Evolutionary conservation across 441 rosid genomes (phyloP), one percentile per base, ranked within the genome.

Genomic region (Monsonia emarginata): DNA sequence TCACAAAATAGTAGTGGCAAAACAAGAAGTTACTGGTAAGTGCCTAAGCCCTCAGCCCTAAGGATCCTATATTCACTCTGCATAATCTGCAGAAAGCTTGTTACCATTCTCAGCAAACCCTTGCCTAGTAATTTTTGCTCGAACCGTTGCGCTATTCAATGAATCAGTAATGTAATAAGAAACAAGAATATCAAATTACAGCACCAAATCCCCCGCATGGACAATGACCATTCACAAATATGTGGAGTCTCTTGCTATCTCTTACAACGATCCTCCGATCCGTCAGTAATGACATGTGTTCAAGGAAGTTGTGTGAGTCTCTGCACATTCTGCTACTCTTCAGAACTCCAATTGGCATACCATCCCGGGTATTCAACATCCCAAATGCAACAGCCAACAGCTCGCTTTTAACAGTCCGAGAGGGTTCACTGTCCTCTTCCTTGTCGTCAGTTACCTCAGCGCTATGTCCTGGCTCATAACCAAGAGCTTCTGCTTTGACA

Each of bases 211-310:
- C 86, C 58, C 85, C 80, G 69, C 86, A 83, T 1, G 80, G 80
- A 71, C 87, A 86, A 19, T 70, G 60, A 36, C 88, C 87, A 38
- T 76, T 13, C 0, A 66, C 80, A 72, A 86, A 86, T 40, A 46
- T 79, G 58, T 84, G 91, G 46, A 86, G 80, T 77, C 78, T 70
- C 67, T 67, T 69, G 74, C 86, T 73, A 68, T 81, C 91, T 73
- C 78, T 69, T 57, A 86, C 27, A 32, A 83, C 70, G 61, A 86
- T 79, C 68, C 76, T 64, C 75, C 83, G 69, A 50, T 10, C 65
- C 27, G 75, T 73, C 16, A 75, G 13, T 25, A 63, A 36, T 3
- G 88, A 81, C 46, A 81, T 21, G 6, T 64, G 65, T 75, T 81
- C 79, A 11, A 83, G 46, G 61, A 86, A 84, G 72, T 73, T 62